These are phyloP conservation scores for Auriculariales sp. DNA, from an alignment of 768 basidiomycete genomes.

Conservation along the genomic window DNA sequence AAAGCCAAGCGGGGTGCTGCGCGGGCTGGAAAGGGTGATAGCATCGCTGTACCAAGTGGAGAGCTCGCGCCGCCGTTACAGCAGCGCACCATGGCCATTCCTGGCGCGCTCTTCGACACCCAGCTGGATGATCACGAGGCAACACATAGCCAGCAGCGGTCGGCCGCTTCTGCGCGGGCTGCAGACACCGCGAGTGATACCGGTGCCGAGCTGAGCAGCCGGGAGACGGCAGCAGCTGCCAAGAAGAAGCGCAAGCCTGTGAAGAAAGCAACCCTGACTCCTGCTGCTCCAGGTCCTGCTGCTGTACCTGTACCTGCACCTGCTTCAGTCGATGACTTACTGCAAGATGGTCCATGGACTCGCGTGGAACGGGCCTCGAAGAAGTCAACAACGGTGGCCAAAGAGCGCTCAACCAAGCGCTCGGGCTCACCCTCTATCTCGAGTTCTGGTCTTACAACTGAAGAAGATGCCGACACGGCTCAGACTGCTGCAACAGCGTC, in stretches of 20 bases:
- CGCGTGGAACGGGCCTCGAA: background rate
- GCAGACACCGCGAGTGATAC: too few species aligned
- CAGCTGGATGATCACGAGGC: background rate
- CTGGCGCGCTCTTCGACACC: background rate
- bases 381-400: too few species aligned
- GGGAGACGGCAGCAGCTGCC: background rate
- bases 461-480: background rate
- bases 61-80: background rate
- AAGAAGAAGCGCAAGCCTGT: slow-evolving; percentile 1
- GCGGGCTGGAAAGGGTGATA: too few species aligned
- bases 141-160: background rate
- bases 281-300: background rate
- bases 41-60: background rate
- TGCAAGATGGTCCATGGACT: background rate
- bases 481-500: too few species aligned
- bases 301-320: background rate
- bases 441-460: background rate
- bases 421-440: background rate
- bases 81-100: background rate
- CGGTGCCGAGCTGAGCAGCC: too few species aligned
- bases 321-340: background rate
- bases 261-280: background rate
- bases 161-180: background rate
- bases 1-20: too few species aligned
- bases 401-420: background rate